Conservation (phyloP, 2,329 filamentous ascomycete genomes). For the Eutypella sp. region DNA sequence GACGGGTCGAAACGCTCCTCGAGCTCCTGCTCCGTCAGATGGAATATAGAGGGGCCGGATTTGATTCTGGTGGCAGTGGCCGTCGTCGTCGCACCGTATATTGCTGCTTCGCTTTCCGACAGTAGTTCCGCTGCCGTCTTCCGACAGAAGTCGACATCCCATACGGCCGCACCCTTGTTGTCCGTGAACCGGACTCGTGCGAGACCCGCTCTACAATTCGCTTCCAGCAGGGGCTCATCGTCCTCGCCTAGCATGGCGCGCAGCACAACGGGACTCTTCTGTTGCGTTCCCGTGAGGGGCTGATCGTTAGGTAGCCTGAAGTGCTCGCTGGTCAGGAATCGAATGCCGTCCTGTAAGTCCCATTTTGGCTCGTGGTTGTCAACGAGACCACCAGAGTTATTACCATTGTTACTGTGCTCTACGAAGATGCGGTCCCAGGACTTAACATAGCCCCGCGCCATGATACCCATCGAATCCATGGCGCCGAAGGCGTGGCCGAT, state of each 20-base stretch:
- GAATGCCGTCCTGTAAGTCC: constrained; percentile 63
- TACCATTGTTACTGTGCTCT: constrained; percentile 32
- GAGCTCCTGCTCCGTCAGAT: constrained; percentile 19
- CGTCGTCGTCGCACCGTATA: too few relatives aligned
- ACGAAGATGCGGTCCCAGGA: constrained; percentile 41
- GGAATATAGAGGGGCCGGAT: constrained; percentile 13
- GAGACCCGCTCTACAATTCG: constrained; percentile 19
- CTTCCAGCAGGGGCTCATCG: constrained; percentile 16
- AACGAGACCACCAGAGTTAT: too few relatives aligned
- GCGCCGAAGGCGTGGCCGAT: constrained; percentile 67
- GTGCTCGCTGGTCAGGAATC: constrained; percentile 63
- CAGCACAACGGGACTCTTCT: constrained; percentile 5
- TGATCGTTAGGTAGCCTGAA: constrained; percentile 61
- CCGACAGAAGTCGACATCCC: constrained; percentile 12
- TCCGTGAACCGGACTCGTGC: constrained; percentile 25
- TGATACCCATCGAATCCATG: constrained; percentile 63
- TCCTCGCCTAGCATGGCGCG: constrained; percentile 9
- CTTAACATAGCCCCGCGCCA: constrained; percentile 42
- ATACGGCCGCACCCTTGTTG: constrained; percentile 9
- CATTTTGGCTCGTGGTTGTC: constrained; percentile 57
- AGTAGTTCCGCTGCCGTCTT: constrained; percentile 2
- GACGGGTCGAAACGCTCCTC: constrained; percentile 25
- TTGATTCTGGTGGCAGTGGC: background rate
- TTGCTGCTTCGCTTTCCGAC: background rate
- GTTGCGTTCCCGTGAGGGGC: constrained; percentile 18